These are phyloP conservation scores for Monosporascus cannonballus DNA, from an alignment of 2,329 filamentous ascomycete genomes.

Conservation along the genomic window DNA sequence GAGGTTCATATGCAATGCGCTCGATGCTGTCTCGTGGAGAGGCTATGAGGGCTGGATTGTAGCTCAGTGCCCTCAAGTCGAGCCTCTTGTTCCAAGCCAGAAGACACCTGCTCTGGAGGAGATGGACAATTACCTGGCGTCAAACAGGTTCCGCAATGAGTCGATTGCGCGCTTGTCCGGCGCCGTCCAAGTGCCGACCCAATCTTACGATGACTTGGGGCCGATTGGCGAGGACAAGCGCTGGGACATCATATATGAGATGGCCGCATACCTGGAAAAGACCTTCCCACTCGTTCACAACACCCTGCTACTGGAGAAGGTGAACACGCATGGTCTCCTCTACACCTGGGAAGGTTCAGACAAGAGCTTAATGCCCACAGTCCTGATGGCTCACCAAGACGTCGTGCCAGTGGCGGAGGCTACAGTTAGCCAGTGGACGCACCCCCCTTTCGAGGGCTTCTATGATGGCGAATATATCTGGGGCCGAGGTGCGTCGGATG, in stretches of 20 bases:
- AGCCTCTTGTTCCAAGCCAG: constrained; percentile 24
- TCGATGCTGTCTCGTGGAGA: not conserved
- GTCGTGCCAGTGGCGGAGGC: constrained; percentile 52
- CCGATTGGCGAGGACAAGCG: constrained; percentile 47
- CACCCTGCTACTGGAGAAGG: constrained; percentile 41
- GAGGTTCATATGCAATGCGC: not conserved
- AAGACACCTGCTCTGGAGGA: constrained; percentile 19
- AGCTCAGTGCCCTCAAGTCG: constrained; percentile 28
- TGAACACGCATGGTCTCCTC: constrained; percentile 54
- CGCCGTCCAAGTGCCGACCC: constrained; percentile 47
- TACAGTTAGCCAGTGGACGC: constrained; percentile 46
- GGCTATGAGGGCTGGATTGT: not conserved
- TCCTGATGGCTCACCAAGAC: constrained; percentile 60
- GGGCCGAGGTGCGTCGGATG: constrained; percentile 55
- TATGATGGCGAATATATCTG: constrained; percentile 54
- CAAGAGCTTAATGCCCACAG: constrained; percentile 42
- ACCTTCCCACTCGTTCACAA: constrained; percentile 47
- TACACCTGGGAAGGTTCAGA: constrained; percentile 52
- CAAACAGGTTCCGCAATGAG: constrained; percentile 26
- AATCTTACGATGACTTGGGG: constrained; percentile 50
- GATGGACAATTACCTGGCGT: constrained; percentile 27
- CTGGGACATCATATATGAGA: constrained; percentile 52
- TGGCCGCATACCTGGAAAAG: constrained; percentile 42
- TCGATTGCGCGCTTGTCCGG: constrained; percentile 32
- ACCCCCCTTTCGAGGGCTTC: constrained; percentile 53